Percentiles rank a stretch among this genome's conserved stretches.
Conservation (phyloP, 345 rosid genomes). For the Dipteronia sinensis region DNA sequence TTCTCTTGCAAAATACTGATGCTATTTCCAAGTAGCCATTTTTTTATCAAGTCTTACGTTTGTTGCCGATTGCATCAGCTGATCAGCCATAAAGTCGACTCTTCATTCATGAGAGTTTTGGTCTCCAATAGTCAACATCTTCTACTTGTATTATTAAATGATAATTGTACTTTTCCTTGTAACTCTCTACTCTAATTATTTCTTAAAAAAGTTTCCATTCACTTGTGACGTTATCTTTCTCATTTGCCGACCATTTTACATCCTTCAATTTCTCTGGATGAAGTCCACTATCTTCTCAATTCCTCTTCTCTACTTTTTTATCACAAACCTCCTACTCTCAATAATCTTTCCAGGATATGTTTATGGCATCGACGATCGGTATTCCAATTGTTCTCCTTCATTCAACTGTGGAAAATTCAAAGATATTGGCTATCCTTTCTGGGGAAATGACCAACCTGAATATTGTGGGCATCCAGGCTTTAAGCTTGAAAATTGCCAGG, state of each 20-base stretch:
- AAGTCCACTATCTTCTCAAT: background rate
- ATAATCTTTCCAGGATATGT: background rate
- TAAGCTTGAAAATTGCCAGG: conserved; percentile 15
- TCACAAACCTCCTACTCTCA: background rate
- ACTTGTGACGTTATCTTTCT: background rate
- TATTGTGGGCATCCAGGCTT: conserved; percentile 26
- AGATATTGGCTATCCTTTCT: conserved; percentile 24
- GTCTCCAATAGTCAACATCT: background rate
- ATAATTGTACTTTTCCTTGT: background rate
- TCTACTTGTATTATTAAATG: background rate
- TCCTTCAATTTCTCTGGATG: conserved; percentile 8
- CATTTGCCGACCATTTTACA: background rate
- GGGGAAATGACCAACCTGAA: background rate
- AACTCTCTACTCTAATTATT: background rate
- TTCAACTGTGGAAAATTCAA: conserved; percentile 16
- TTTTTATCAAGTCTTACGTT: background rate
- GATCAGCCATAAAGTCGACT: background rate
- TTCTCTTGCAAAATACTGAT: background rate
- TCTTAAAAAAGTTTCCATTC: background rate
- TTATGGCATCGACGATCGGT: background rate
- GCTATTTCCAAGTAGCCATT: background rate
- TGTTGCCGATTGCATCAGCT: background rate
- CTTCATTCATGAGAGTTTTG: background rate
- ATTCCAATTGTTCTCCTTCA: background rate
- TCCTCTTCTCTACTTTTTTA: background rate